These are phyloP conservation scores for Sarocladiaceae sp. DNA, from an alignment of 2,329 filamentous ascomycete species.

Conservation along the genomic window DNA sequence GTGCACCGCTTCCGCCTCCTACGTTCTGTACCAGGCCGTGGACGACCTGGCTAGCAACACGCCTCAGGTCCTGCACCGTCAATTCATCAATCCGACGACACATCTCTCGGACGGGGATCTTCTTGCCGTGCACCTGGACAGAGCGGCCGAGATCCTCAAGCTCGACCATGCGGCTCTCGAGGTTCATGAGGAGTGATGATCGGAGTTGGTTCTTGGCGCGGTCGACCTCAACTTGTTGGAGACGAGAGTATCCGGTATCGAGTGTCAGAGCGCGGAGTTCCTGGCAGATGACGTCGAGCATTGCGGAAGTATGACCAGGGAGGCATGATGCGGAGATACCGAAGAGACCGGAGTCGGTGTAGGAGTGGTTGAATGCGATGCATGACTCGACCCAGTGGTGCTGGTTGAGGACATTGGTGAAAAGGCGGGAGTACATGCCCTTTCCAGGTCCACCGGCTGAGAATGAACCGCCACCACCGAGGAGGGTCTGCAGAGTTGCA, in stretches of 20 bases:
- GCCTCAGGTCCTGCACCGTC: constrained; percentile 73
- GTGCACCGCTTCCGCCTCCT: constrained; percentile 77
- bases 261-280: constrained; percentile 77
- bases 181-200: constrained; percentile 89
- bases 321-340: constrained; percentile 86
- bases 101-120: constrained; percentile 92
- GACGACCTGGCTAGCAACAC: constrained; percentile 76
- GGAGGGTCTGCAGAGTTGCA: constrained; percentile 89
- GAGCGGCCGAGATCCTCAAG: constrained; percentile 92
- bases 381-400: constrained; percentile 97
- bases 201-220: constrained; percentile 96
- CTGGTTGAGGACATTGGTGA: constrained; percentile 97
- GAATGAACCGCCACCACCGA: constrained; percentile 94
- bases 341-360: constrained; percentile 93
- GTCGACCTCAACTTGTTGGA: constrained; percentile 74
- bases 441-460: constrained; percentile 95
- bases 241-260: constrained; percentile 66
- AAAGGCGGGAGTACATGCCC: constrained; percentile 97
- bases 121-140: constrained; percentile 92
- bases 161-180: constrained; percentile 96
- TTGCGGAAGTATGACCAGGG: constrained; percentile 70
- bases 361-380: constrained; percentile 94
- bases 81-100: constrained; percentile 79
- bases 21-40: constrained; percentile 71
- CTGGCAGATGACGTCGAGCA: constrained; percentile 94